Evolutionary conservation across 2,329 filamentous ascomycete species (phyloP).

Genomic region (Aspergillus floridensis): DNA sequence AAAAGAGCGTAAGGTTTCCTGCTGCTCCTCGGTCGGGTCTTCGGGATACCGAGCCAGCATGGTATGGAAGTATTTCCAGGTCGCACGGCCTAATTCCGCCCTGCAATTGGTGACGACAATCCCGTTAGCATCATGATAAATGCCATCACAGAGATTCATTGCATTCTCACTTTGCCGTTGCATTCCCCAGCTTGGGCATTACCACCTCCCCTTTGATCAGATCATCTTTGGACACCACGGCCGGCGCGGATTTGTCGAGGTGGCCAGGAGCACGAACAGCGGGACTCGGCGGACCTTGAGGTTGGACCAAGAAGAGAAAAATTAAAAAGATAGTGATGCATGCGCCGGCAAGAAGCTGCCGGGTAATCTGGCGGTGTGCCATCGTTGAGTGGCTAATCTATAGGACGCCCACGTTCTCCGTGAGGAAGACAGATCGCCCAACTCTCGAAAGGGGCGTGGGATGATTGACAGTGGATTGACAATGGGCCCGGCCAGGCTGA

Average conservation of each 20-base stretch:
- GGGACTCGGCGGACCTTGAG: slow-evolving; percentile 38
- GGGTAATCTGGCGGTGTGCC: slow-evolving; percentile 36
- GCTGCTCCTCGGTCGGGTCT: slow-evolving; percentile 59
- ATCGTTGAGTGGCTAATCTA: slow-evolving; percentile 18
- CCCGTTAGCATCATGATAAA: not conserved
- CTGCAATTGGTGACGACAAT: slow-evolving; percentile 31
- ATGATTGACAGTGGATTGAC: too few species aligned
- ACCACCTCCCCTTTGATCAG: slow-evolving; percentile 45
- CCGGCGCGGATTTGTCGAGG: slow-evolving; percentile 30
- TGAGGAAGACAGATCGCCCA: too few species aligned
- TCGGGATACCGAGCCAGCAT: slow-evolving; percentile 66
- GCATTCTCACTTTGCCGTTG: slow-evolving; percentile 46
- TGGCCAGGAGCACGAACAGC: slow-evolving; percentile 42
- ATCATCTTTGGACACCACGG: slow-evolving; percentile 31
- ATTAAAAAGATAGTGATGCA: slow-evolving; percentile 34
- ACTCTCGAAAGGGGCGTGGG: too few species aligned
- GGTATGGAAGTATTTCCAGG: slow-evolving; percentile 66
- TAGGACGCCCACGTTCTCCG: not conserved
- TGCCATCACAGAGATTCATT: too few species aligned
- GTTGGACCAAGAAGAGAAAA: slow-evolving; percentile 39
- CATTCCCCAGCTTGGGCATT: slow-evolving; percentile 49
- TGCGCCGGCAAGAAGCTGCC: slow-evolving; percentile 35
- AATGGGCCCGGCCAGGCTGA: too few species aligned
- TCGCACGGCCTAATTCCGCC: slow-evolving; percentile 62
- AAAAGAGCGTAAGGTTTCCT: slow-evolving; percentile 58